Conservation (phyloP, 441 rosid genomes). For the Erysimum pusillum region DNA sequence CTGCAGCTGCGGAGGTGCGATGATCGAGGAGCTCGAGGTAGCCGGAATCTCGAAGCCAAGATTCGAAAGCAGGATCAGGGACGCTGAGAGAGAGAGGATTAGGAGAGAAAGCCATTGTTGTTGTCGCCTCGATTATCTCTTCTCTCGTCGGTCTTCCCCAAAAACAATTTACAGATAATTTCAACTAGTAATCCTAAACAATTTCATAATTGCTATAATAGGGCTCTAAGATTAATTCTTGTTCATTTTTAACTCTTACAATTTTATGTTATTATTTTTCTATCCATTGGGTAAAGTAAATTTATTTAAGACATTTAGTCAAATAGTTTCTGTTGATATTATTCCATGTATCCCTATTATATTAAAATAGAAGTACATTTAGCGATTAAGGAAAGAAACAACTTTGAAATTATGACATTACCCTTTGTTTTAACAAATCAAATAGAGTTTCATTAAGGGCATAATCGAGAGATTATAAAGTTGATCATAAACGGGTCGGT, state of each 20-base stretch:
- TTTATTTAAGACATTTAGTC: background rate
- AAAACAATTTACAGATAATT: background rate
- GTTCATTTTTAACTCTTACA: background rate
- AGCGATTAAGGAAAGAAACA: too few relatives aligned
- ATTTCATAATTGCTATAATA: background rate
- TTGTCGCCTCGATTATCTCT: constrained; percentile 27
- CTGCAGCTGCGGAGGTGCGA: constrained; percentile 48
- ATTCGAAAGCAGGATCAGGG: constrained; percentile 81
- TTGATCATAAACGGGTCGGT: too few relatives aligned
- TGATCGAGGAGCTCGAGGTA: constrained; percentile 88
- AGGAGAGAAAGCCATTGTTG: constrained; percentile 62
- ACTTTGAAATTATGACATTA: too few relatives aligned
- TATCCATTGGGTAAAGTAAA: background rate
- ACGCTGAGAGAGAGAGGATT: constrained; percentile 85
- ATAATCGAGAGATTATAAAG: too few relatives aligned
- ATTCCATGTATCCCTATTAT: too few relatives aligned
- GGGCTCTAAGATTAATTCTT: background rate
- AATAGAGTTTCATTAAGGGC: too few relatives aligned
- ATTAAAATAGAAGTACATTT: too few relatives aligned
- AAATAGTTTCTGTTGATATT: background rate
- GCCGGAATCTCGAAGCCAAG: constrained; percentile 98
- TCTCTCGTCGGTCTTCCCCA: constrained; percentile 35
- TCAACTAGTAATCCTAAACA: constrained; percentile 1
- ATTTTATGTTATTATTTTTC: background rate
- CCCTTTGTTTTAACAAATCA: too few relatives aligned